phyloP scores from a whole-genome alignment of 352 stramenopile species.

The Pythium vanterpoolii region DNA sequence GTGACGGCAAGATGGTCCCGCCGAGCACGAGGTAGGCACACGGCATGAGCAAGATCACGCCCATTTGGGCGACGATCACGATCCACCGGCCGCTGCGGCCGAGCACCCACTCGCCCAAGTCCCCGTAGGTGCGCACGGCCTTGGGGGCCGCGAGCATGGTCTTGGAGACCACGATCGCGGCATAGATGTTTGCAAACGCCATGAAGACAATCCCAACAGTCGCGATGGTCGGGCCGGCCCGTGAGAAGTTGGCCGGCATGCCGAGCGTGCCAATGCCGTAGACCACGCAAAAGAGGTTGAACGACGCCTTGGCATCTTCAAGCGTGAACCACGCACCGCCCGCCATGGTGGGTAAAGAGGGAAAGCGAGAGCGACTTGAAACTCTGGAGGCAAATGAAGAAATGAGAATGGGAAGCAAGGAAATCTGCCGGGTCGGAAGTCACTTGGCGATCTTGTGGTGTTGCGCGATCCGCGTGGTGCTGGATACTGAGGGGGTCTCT shows the following conservation, averaged over 20 bases:
- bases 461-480: too few species aligned
- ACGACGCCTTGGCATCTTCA: slow-evolving; percentile 54
- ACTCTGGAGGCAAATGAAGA: slow-evolving; percentile 5
- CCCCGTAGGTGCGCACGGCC: slow-evolving; percentile 53
- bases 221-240: slow-evolving; percentile 47
- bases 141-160: slow-evolving; percentile 50
- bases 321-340: slow-evolving; percentile 38
- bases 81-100: slow-evolving; percentile 47
- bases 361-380: not conserved
- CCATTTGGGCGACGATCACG: slow-evolving; percentile 51
- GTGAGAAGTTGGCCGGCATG: slow-evolving; percentile 68
- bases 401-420: slow-evolving; percentile 9
- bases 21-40: slow-evolving; percentile 61
- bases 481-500: too few species aligned
- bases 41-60: slow-evolving; percentile 48
- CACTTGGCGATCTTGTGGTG: too few species aligned
- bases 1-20: slow-evolving; percentile 39
- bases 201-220: slow-evolving; percentile 56
- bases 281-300: slow-evolving; percentile 66
- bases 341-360: not conserved
- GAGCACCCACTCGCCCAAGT: slow-evolving; percentile 58
- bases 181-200: slow-evolving; percentile 65
- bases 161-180: slow-evolving; percentile 53
- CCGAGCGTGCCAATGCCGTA: slow-evolving; percentile 70
- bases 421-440: not conserved